These are phyloP conservation scores for Ricinus communis DNA, from an alignment of 345 rosid genomes.

Conservation along the genomic window DNA sequence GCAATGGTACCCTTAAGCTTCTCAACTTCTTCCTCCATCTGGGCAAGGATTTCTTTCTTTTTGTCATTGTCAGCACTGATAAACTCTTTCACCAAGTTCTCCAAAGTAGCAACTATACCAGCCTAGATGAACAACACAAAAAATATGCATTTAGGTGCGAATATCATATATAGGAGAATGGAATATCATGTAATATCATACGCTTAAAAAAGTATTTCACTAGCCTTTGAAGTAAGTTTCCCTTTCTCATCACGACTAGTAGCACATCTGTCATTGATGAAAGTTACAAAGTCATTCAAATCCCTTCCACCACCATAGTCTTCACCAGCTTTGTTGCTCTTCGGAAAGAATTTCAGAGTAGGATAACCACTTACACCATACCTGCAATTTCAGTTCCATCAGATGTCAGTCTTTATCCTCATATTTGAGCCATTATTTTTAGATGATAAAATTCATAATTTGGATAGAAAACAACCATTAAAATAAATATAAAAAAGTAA, in stretches of 20 bases:
- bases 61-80: conserved; percentile 67
- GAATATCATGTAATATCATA: not conserved
- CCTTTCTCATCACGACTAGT: conserved; percentile 89
- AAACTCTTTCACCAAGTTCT: conserved; percentile 75
- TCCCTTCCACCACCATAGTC: conserved; percentile 93
- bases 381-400: conserved; percentile 36
- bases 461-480: not conserved
- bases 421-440: not conserved
- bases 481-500: not conserved
- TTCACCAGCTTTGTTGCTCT: conserved; percentile 89
- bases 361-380: conserved; percentile 93
- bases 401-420: conserved; percentile 1
- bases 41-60: conserved; percentile 62
- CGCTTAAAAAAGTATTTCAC: conserved; percentile 13
- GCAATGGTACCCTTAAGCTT: conserved; percentile 65
- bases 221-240: conserved; percentile 72
- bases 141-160: not conserved
- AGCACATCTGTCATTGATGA: conserved; percentile 82
- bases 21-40: conserved; percentile 70
- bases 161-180: not conserved
- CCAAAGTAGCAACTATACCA: conserved; percentile 77
- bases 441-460: not conserved
- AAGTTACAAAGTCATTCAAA: conserved; percentile 80
- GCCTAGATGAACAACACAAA: conserved; percentile 49
- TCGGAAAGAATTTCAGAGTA: conserved; percentile 88